phyloP scores from a whole-genome alignment of 306 rosid species.

The Cercis canadensis region DNA sequence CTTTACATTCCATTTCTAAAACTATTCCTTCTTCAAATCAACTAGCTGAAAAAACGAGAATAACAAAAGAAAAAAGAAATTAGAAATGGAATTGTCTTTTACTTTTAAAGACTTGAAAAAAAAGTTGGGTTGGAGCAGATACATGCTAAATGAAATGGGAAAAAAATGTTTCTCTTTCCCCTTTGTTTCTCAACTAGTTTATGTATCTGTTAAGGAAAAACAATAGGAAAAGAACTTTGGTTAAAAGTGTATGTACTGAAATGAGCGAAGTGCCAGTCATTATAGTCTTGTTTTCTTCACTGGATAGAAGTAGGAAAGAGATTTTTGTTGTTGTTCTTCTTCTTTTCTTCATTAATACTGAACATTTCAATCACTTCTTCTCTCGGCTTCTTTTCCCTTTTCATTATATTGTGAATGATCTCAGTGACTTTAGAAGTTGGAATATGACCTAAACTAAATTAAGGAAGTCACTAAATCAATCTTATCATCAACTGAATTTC shows the following conservation, averaged over 20 bases:
- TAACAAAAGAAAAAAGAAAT: not conserved
- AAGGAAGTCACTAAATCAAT: conserved; percentile 19
- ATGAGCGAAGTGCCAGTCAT: conserved; percentile 37
- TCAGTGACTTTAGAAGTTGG: conserved; percentile 35
- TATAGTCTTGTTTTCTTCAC: conserved; percentile 35
- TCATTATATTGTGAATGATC: conserved; percentile 32
- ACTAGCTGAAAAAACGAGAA: conserved; percentile 5
- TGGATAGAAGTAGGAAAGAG: conserved; percentile 38
- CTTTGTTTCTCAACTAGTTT: conserved; percentile 30
- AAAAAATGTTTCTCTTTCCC: conserved; percentile 23
- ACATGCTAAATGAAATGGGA: conserved; percentile 30
- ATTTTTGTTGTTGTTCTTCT: conserved; percentile 4
- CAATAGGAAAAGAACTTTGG: conserved; percentile 32
- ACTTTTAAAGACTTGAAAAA: conserved; percentile 19
- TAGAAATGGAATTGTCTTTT: conserved; percentile 29
- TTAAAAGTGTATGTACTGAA: conserved; percentile 40
- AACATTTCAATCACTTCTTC: conserved; percentile 18
- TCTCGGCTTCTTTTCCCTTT: conserved; percentile 24
- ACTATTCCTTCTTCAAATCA: conserved; percentile 26
- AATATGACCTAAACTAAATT: conserved; percentile 19
- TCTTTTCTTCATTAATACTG: conserved; percentile 15
- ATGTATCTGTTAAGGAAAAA: conserved; percentile 9
- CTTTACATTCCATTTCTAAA: conserved; percentile 27
- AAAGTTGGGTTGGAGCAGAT: conserved; percentile 11
- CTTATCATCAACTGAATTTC: conserved; percentile 16